Evolutionary conservation across 2,329 filamentous ascomycete genomes (phyloP).

Genomic region (Ceratocystis albifundus): DNA sequence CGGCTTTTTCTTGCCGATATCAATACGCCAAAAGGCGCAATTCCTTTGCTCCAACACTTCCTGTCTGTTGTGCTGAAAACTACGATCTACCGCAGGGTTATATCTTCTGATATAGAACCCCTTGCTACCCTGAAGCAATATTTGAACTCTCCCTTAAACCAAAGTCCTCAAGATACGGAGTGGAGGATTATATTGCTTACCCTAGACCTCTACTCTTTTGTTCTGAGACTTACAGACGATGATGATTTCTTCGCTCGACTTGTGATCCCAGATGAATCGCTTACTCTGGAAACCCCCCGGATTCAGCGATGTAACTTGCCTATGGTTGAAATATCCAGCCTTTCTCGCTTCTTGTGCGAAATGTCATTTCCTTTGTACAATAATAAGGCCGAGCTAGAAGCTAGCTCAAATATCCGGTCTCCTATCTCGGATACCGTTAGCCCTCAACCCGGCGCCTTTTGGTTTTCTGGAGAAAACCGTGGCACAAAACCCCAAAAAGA

Average conservation of each 20-base stretch:
- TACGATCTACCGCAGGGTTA: conserved; percentile 24
- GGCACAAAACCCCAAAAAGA: conserved; percentile 19
- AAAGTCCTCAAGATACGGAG: conserved; percentile 40
- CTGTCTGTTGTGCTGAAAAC: conserved; percentile 54
- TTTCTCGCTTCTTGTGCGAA: conserved; percentile 81
- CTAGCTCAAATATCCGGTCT: background rate
- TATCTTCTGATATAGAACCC: conserved; percentile 6
- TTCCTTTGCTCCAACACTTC: conserved; percentile 70
- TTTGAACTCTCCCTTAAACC: background rate
- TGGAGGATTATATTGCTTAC: conserved; percentile 88
- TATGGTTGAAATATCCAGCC: conserved; percentile 55
- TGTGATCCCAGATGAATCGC: conserved; percentile 27
- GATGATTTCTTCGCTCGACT: conserved; percentile 75
- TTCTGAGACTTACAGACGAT: conserved; percentile 86
- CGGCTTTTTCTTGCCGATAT: conserved; percentile 73
- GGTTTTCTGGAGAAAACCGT: background rate
- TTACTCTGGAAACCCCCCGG: conserved; percentile 34
- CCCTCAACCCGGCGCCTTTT: background rate
- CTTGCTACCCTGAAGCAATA: conserved; percentile 12
- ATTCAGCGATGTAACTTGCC: conserved; percentile 56
- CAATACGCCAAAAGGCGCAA: conserved; percentile 31
- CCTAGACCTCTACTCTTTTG: conserved; percentile 85
- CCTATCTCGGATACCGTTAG: background rate
- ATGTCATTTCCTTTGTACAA: conserved; percentile 83
- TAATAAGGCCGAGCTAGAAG: conserved; percentile 50